These are phyloP conservation scores for Pseudocercospora crystallina DNA, from an alignment of 2,329 filamentous ascomycete genomes.

Conservation along the genomic window DNA sequence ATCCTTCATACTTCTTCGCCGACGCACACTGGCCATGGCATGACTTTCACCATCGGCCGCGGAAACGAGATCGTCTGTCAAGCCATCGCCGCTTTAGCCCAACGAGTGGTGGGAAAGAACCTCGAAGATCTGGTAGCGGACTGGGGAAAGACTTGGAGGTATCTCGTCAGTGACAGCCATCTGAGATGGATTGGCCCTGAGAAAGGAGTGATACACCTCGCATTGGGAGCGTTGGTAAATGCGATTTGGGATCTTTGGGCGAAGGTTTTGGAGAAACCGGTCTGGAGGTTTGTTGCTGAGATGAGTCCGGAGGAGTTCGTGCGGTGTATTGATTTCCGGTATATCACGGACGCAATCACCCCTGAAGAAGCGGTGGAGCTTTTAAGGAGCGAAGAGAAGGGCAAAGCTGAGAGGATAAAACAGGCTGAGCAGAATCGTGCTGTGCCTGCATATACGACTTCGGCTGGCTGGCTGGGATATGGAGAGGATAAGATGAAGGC, in stretches of 20 bases:
- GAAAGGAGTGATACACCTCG: conserved; percentile 91
- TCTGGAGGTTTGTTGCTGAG: conserved; percentile 86
- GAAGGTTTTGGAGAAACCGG: conserved; percentile 79
- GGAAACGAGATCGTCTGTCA: conserved; percentile 91
- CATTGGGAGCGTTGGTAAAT: conserved; percentile 80
- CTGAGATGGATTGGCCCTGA: conserved; percentile 92
- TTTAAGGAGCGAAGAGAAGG: conserved; percentile 63
- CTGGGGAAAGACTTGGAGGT: conserved; percentile 87
- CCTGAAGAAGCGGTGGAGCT: conserved; percentile 76
- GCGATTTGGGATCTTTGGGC: conserved; percentile 96
- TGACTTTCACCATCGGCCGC: conserved; percentile 84
- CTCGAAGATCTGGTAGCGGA: conserved; percentile 74
- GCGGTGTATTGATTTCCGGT: conserved; percentile 86
- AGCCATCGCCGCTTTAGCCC: conserved; percentile 75
- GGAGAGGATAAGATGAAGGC: conserved; percentile 81
- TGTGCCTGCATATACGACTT: conserved; percentile 88
- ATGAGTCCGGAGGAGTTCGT: conserved; percentile 89
- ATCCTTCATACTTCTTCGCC: conserved; percentile 76
- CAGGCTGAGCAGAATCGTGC: conserved; percentile 73
- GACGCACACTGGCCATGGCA: conserved; percentile 69
- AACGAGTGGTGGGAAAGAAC: conserved; percentile 72
- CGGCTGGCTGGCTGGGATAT: conserved; percentile 89
- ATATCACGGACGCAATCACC: conserved; percentile 91
- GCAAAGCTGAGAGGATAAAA: conserved; percentile 68
- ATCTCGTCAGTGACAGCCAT: conserved; percentile 88